Conservation (phyloP, 371 early-diverging fungal genomes). For the Capillidium heterosporum region DNA sequence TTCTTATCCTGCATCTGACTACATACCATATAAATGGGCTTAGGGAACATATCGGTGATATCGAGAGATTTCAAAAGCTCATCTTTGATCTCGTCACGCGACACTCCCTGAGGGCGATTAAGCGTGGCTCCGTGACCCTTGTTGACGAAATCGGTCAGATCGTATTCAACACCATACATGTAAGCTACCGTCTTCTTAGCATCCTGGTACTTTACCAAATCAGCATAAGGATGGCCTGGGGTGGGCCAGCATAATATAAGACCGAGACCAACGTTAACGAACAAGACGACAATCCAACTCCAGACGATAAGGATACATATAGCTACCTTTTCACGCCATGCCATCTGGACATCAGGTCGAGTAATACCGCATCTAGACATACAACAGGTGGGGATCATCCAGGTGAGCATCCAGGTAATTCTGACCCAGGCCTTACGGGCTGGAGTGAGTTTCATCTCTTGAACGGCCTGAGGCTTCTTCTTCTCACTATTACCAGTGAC, state of each 20-base stretch:
- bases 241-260: conserved; percentile 36
- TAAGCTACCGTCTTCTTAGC: conserved; percentile 27
- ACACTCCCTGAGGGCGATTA: neutral
- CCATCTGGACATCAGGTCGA: conserved; percentile 76
- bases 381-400: conserved; percentile 50
- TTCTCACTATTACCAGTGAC: neutral
- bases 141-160: conserved; percentile 29
- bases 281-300: conserved; percentile 25
- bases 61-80: neutral
- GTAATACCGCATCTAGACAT: conserved; percentile 47
- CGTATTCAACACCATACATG: conserved; percentile 57
- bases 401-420: conserved; percentile 46
- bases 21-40: neutral
- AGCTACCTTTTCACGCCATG: conserved; percentile 83
- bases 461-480: neutral
- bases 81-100: neutral
- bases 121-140: conserved; percentile 16
- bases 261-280: conserved; percentile 34
- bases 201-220: conserved; percentile 17
- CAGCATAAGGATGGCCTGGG: conserved; percentile 32
- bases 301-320: conserved; percentile 49
- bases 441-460: conserved; percentile 11
- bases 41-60: neutral
- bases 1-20: neutral
- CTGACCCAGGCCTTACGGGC: conserved; percentile 50